A percentile compares a stretch with the other conserved stretches of the same genome.
Conservation (phyloP, 768 basidiomycete genomes). For the Xerocomellus intermedius region DNA sequence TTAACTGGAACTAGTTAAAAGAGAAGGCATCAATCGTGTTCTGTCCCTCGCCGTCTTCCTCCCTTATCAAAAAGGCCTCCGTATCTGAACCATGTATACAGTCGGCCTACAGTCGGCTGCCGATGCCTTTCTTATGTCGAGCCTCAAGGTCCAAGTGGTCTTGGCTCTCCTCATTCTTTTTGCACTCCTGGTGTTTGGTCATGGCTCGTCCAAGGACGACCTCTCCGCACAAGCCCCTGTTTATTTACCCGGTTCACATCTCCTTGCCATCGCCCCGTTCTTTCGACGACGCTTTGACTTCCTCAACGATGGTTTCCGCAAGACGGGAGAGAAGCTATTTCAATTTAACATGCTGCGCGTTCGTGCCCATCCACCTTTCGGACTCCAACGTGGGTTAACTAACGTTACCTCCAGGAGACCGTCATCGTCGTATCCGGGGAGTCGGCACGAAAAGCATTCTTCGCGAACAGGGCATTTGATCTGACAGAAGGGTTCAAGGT, state of each 20-base stretch:
- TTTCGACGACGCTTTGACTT: conserved; percentile 72
- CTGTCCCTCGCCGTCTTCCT: conserved; percentile 23
- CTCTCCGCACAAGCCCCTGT: conserved; percentile 41
- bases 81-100: conserved; percentile 38
- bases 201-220: conserved; percentile 46
- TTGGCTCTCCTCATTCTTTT: conserved; percentile 35
- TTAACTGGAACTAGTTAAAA: conserved; percentile 23
- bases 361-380: conserved; percentile 30
- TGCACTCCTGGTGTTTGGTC: conserved; percentile 40
- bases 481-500: conserved; percentile 79
- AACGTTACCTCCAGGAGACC: conserved; percentile 49
- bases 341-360: conserved; percentile 70
- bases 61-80: conserved; percentile 27
- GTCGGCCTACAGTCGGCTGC: conserved; percentile 41
- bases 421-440: conserved; percentile 79
- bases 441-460: conserved; percentile 64
- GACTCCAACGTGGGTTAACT: conserved; percentile 13
- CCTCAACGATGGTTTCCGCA: conserved; percentile 66
- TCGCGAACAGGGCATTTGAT: conserved; percentile 67
- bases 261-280: conserved; percentile 63
- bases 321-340: conserved; percentile 62
- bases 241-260: conserved; percentile 54
- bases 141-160: conserved; percentile 33
- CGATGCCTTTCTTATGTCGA: conserved; percentile 36
- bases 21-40: conserved; percentile 20